Evolutionary conservation across 73 alveolate genomes (phyloP).

Genomic region (Diophrys appendiculata): DNA sequence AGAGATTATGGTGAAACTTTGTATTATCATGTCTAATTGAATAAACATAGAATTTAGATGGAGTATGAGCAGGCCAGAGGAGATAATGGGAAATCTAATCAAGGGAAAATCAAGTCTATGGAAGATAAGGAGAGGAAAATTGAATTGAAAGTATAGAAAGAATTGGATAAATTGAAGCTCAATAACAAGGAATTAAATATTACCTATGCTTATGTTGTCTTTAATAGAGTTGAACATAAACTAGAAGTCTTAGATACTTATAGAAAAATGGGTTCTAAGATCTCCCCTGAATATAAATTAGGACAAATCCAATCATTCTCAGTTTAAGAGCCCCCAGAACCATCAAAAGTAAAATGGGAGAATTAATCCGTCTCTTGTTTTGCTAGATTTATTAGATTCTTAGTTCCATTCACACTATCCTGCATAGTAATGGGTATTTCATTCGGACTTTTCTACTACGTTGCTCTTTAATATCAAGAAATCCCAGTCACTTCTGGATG

Average conservation of each 20-base stretch:
- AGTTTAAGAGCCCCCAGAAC: conserved; percentile 4
- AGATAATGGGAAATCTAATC: background rate
- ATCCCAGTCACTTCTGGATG: background rate
- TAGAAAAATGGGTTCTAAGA: background rate
- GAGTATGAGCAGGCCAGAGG: background rate
- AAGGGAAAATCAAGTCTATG: background rate
- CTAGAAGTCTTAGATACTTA: background rate
- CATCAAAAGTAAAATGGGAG: conserved; percentile 9
- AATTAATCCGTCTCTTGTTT: background rate
- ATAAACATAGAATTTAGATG: background rate
- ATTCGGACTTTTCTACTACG: background rate
- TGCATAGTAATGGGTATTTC: background rate
- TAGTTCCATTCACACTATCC: background rate
- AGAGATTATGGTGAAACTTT: background rate
- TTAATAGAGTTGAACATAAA: background rate
- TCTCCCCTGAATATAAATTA: background rate
- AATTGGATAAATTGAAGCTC: background rate
- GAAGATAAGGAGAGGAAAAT: background rate
- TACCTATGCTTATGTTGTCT: conserved; percentile 1
- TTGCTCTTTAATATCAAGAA: background rate
- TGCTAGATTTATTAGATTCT: background rate
- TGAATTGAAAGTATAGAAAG: background rate
- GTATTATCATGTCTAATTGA: background rate
- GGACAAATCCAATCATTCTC: background rate
- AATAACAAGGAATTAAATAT: background rate